Evolutionary conservation across 2,329 filamentous ascomycete species (phyloP), one percentile per base, ranked within the genome.

Genomic region (Lasiodiplodia citricola): DNA sequence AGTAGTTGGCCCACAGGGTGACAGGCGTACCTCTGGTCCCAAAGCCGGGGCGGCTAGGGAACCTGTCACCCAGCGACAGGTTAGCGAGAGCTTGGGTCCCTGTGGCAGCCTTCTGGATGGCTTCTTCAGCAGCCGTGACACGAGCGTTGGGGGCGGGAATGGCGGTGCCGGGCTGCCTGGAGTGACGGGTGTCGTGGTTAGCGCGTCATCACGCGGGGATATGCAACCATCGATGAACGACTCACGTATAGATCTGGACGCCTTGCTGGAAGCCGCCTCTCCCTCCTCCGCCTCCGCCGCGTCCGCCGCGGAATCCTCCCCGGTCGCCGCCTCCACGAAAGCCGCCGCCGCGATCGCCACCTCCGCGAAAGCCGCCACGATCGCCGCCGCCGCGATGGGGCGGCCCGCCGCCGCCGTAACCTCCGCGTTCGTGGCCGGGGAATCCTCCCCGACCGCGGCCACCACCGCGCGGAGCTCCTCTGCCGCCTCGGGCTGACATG

Each of bases 1-100:
- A 76, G 68, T 77, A 80, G 58, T 80, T 86, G 1, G 83, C 78
- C 28, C 80, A 77, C 0, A 86, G 74, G 1, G 80, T 70, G 51
- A 83, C 80, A 0, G 70, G 35, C 21, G 41, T 76, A 23, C 83
- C 83, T 38, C 72, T 65, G 0, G 70, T 80, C 0, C 81, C 84
- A 67, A 78, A 77, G 1, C 71, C 74, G 28, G 77, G 75, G 2
- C 75, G 72, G 14, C 56, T 50, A 23, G 77, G 76, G 41, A 79
- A 38, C 18, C 37, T 10, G 1, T 63, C 65, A 14, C 13, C 35
- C 63, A 72, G 69, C 11, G 70, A 70, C 10, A 76, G 52, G 1
- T 73, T 76, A 4, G 64, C 69, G 10, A 66, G 69, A 1, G 74
- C 72, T 25, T 79, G 66, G 1, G 73, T 71, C n/a, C 69, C 64